Conservation (phyloP, 108 stramenopile species). For the Cyclotella distinguenda region DNA sequence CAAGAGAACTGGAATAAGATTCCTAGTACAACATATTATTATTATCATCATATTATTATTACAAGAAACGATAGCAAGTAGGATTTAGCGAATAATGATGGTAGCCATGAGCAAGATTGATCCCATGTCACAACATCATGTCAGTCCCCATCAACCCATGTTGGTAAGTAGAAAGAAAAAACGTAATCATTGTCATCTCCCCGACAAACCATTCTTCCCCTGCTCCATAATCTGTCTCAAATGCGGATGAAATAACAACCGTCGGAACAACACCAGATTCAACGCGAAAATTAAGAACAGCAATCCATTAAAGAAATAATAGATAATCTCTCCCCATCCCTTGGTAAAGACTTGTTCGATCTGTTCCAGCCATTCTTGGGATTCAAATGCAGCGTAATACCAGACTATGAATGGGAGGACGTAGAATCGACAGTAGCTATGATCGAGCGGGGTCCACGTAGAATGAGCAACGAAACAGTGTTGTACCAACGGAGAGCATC, state of each 20-base stretch:
- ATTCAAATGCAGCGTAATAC: slow-evolving; percentile 70
- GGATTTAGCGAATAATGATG: too few relatives aligned
- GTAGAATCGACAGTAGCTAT: slow-evolving; percentile 61
- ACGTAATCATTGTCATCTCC: too few relatives aligned
- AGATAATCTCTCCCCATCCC: slow-evolving; percentile 48
- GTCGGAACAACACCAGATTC: slow-evolving; percentile 59
- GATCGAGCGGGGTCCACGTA: not conserved
- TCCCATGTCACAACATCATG: too few relatives aligned
- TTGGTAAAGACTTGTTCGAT: slow-evolving; percentile 73
- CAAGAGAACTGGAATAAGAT: too few relatives aligned
- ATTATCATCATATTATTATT: too few relatives aligned
- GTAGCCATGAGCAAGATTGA: too few relatives aligned
- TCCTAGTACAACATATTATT: too few relatives aligned
- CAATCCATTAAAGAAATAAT: slow-evolving; percentile 53
- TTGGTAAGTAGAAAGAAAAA: too few relatives aligned
- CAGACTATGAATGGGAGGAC: slow-evolving; percentile 73
- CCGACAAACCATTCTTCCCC: too few relatives aligned
- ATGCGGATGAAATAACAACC: slow-evolving; percentile 64
- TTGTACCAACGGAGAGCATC: not conserved
- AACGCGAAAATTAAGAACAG: slow-evolving; percentile 54
- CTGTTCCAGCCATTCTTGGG: slow-evolving; percentile 73
- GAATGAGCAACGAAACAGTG: not conserved
- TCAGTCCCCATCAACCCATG: too few relatives aligned
- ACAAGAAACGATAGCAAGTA: too few relatives aligned
- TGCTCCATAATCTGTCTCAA: slow-evolving; percentile 33